These are phyloP conservation scores for Teratosphaeria nubilosa DNA, from an alignment of 2,329 filamentous ascomycete species.

Conservation along the genomic window DNA sequence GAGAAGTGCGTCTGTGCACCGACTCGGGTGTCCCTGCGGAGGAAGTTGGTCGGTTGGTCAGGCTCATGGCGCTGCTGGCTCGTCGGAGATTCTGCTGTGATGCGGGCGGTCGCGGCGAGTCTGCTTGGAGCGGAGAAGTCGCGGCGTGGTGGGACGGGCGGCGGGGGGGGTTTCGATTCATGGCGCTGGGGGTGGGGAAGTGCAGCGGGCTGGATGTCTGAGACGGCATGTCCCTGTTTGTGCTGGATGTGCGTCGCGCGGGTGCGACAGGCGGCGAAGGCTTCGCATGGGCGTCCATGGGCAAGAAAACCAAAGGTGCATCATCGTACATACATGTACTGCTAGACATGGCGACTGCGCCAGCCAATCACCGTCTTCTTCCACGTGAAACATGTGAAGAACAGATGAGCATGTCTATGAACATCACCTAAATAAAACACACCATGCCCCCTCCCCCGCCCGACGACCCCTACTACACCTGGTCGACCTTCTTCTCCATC, in stretches of 20 bases:
- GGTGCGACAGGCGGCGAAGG: too few relatives aligned
- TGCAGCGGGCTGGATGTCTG: neutral
- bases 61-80: conserved; percentile 19
- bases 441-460: conserved; percentile 1
- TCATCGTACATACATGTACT: neutral
- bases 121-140: conserved; percentile 3
- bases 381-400: neutral
- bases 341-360: neutral
- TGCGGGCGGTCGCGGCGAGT: conserved; percentile 3
- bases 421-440: neutral
- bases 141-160: conserved; percentile 3
- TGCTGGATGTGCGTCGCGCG: neutral
- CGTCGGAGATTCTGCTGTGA: conserved; percentile 8
- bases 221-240: neutral
- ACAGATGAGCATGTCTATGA: neutral
- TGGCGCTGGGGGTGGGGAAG: conserved; percentile 3
- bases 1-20: conserved; percentile 14
- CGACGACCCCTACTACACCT: conserved; percentile 41
- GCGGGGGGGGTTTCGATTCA: conserved; percentile 1
- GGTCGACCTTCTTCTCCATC: conserved; percentile 80
- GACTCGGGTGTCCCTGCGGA: conserved; percentile 8
- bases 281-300: neutral
- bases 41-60: conserved; percentile 3
- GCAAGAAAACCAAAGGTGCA: neutral
- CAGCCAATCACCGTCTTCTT: neutral